phyloP scores from a whole-genome alignment of 176 grass and related monocot genomes.

The Oryza glaberrima region DNA sequence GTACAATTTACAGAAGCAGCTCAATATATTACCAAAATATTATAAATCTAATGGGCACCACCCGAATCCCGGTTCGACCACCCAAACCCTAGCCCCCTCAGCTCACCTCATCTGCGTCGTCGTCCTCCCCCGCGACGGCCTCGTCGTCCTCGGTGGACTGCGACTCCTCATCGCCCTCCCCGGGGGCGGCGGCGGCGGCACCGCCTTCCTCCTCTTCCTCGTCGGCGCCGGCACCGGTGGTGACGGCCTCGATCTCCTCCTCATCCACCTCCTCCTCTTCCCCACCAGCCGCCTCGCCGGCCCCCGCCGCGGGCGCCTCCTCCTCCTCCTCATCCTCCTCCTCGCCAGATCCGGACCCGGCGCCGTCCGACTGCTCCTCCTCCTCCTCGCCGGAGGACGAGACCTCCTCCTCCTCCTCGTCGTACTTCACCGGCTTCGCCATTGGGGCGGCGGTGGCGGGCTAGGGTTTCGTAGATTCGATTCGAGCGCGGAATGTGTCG shows the following conservation, averaged over 20 bases:
- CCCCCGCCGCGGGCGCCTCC: not conserved
- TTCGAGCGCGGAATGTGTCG: slow-evolving; percentile 24
- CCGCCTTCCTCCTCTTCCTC: slow-evolving; percentile 42
- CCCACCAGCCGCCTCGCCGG: not conserved
- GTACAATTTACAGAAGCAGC: not conserved
- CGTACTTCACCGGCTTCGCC: slow-evolving; percentile 69
- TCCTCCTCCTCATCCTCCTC: slow-evolving; percentile 50
- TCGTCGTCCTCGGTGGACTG: slow-evolving; percentile 75
- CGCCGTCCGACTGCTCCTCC: slow-evolving; percentile 55
- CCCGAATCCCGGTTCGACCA: slow-evolving; percentile 5
- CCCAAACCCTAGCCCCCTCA: slow-evolving; percentile 2
- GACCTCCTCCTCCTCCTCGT: slow-evolving; percentile 51
- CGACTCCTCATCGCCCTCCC: slow-evolving; percentile 42
- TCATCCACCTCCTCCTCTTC: slow-evolving; percentile 65
- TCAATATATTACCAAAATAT: not conserved
- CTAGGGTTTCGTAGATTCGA: slow-evolving; percentile 34
- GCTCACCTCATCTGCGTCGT: slow-evolving; percentile 51
- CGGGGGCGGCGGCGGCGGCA: not conserved
- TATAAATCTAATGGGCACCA: not conserved
- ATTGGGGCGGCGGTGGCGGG: slow-evolving; percentile 32
- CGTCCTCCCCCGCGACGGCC: slow-evolving; percentile 1
- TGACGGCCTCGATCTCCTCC: slow-evolving; percentile 78
- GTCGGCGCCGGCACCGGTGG: slow-evolving; percentile 45
- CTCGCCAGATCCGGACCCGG: slow-evolving; percentile 31
- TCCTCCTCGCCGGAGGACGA: slow-evolving; percentile 59